A percentile compares a stretch with the other conserved stretches of the same genome.
Evolutionary conservation across 768 basidiomycete genomes (phyloP).

Genomic region (Daedaleopsis nitida): DNA sequence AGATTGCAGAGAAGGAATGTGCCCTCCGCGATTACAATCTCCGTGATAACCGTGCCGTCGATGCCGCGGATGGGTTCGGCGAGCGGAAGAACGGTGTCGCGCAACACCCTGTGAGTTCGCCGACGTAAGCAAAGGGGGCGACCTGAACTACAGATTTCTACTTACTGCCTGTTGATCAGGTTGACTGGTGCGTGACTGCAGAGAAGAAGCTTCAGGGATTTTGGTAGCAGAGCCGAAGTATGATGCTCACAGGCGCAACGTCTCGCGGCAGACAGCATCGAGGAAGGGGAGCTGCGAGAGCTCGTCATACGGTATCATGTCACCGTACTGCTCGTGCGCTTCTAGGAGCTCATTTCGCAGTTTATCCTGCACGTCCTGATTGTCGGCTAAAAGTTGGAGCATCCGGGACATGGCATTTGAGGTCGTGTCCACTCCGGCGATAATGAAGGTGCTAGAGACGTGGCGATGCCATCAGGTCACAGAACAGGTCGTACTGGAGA

Average conservation of each 20-base stretch:
- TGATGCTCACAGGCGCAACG: conserved; percentile 46
- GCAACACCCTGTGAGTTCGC: not conserved
- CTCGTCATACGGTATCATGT: conserved; percentile 30
- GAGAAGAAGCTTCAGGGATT: too few species aligned
- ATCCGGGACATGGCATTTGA: conserved; percentile 7
- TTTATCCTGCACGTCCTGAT: conserved; percentile 38
- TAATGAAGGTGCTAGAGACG: conserved; percentile 4
- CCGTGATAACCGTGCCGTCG: conserved; percentile 29
- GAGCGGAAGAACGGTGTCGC: conserved; percentile 32
- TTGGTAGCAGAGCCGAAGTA: too few species aligned
- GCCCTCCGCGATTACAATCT: conserved; percentile 29
- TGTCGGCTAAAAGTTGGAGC: conserved; percentile 25
- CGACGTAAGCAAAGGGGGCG: too few species aligned
- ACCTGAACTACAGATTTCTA: not conserved
- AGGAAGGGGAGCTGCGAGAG: conserved; percentile 52
- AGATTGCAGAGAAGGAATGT: conserved; percentile 28
- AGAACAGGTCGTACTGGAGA: too few species aligned
- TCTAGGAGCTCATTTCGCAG: conserved; percentile 24
- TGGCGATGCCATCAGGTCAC: too few species aligned
- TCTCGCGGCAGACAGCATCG: conserved; percentile 62
- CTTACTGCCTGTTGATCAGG: not conserved
- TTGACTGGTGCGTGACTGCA: not conserved
- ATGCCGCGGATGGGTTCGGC: conserved; percentile 29
- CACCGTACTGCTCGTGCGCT: conserved; percentile 23
- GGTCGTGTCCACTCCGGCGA: conserved; percentile 14